Base-by-base conservation (phyloP, 257 asterid genomes). In the Lavandula angustifolia region DNA sequence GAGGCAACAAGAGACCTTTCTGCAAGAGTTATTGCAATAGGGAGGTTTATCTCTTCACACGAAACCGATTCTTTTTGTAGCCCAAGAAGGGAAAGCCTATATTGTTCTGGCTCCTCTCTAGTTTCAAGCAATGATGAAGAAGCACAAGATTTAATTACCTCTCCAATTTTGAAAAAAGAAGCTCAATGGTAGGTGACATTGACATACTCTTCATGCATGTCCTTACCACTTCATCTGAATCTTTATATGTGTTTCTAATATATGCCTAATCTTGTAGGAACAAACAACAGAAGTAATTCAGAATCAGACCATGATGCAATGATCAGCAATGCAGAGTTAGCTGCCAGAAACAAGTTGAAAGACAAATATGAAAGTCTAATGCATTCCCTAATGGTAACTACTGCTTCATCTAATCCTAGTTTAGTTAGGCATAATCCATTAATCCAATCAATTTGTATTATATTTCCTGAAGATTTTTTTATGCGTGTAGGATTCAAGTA, bases 1-100 rank as follows among this genome's bases (percentile, higher is more conserved):
- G 89, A 76, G 74, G 95, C 86, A 27, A 84, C 79, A 65, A 74
- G 76, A 48, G 85, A 75, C 66, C 79, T 83, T 60, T 80, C 85
- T 32, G 80, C 50, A 34, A 82, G 95, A 53, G 52, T 82, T 17
- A 79, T 46, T 10, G 64, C 59, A 33, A 33, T 22, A 22, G 77
- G 13, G 16, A 70, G 49, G 43, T 78, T 5, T 34, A 76, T 81
- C 18, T 72, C 69, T 40, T 76, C 84, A 11, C 80, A 81, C 1
- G 94, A 81, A 34, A 56, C 47, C 4, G 82, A 72, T 10, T 48
- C 44, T 22, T 61, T 75, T 34, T 55, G 18, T 40, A 67, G 77
- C 70, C 82, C 83, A 18, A 73, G 72, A 63, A 68, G 77, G 75
- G 74, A 69, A 6, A 31, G 46, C 43, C 62, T 31, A 14, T 42